These are phyloP conservation scores for Plectosphaerella plurivora DNA, from an alignment of 2,329 filamentous ascomycete genomes.

Conservation along the genomic window DNA sequence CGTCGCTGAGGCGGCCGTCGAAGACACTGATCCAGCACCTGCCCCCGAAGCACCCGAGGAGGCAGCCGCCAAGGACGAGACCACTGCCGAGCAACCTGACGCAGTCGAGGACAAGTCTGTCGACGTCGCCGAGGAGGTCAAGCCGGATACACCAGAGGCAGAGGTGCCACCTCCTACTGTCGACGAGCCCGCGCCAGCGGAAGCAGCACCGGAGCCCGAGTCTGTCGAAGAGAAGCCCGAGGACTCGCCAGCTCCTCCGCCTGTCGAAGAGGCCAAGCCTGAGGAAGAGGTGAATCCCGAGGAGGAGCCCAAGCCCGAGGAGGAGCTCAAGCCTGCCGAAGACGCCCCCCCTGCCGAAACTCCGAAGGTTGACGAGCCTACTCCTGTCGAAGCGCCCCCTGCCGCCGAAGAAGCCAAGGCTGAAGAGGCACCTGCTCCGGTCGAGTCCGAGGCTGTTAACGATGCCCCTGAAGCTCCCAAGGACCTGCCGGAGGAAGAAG, in stretches of 20 bases:
- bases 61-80: not conserved
- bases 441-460: no score
- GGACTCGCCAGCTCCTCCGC: not conserved
- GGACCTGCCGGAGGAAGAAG: not conserved
- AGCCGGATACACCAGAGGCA: not conserved
- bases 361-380: not conserved
- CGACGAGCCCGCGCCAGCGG: not conserved
- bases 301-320: not conserved
- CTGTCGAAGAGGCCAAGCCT: not conserved
- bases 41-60: not conserved
- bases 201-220: not conserved
- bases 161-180: not conserved
- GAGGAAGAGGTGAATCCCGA: not conserved
- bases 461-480: no score
- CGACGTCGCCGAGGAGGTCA: not conserved
- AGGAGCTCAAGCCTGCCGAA: not conserved
- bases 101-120: not conserved
- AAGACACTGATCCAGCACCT: not conserved
- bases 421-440: not conserved
- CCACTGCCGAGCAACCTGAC: no score
- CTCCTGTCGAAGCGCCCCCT: not conserved
- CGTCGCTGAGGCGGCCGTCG: not conserved
- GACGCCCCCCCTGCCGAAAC: not conserved
- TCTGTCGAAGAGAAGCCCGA: not conserved
- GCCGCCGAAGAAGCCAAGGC: not conserved